Evolutionary conservation across 164 flowering plant species (phyloP).

Genomic region (Magnolia kwangsiensis): DNA sequence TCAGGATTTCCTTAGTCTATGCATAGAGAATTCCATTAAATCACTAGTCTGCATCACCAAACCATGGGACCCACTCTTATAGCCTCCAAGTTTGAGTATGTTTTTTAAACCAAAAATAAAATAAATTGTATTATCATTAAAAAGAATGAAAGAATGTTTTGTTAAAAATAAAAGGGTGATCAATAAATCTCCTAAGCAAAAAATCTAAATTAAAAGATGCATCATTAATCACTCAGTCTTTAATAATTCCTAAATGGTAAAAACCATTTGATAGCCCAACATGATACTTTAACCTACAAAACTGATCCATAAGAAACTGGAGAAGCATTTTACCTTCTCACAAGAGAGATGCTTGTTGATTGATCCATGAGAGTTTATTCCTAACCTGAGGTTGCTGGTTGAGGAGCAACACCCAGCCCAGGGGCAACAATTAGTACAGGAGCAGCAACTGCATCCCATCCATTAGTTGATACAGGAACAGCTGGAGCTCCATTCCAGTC

Average conservation of each 20-base stretch:
- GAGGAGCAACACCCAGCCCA: not conserved
- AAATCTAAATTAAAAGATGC: not conserved
- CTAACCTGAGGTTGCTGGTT: not conserved
- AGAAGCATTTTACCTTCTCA: not conserved
- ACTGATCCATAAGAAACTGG: not conserved
- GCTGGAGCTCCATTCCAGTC: conserved; percentile 27
- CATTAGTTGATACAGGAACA: not conserved
- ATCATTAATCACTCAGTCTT: not conserved
- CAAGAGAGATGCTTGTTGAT: not conserved
- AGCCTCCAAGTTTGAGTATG: too few species aligned
- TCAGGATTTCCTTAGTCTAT: too few species aligned
- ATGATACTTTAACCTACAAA: not conserved
- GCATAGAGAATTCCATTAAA: too few species aligned
- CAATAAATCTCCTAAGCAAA: not conserved
- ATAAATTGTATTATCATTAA: not conserved
- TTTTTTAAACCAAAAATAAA: not conserved
- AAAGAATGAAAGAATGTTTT: not conserved
- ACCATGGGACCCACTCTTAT: too few species aligned
- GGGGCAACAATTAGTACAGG: not conserved
- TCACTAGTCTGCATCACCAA: too few species aligned
- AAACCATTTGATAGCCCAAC: not conserved
- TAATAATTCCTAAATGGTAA: not conserved
- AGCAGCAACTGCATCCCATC: conserved; percentile 9
- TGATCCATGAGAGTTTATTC: not conserved
- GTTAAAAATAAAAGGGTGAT: not conserved